Conservation (phyloP, 371 early-diverging fungal genomes). For the Mortierella sp. region DNA sequence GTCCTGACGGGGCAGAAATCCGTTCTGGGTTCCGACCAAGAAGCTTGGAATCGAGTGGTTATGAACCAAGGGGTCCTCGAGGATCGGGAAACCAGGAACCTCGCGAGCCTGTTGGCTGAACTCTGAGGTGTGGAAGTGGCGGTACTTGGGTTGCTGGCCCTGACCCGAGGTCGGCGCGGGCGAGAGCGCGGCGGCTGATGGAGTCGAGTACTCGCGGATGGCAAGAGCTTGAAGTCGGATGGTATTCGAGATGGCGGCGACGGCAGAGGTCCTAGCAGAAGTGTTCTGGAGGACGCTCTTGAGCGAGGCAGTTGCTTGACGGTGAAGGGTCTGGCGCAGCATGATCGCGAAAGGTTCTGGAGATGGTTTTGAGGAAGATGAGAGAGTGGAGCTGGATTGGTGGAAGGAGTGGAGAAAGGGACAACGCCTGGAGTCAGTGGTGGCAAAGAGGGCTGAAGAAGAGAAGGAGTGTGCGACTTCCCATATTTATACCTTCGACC, state of each 20-base stretch:
- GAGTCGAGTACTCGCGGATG: slow-evolving; percentile 41
- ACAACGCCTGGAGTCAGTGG: not conserved
- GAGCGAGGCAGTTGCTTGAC: slow-evolving; percentile 28
- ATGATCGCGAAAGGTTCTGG: too few species aligned
- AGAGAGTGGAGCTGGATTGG: slow-evolving; percentile 2
- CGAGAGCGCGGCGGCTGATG: slow-evolving; percentile 19
- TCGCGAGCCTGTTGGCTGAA: slow-evolving; percentile 33
- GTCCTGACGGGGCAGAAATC: slow-evolving; percentile 78
- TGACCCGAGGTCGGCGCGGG: slow-evolving; percentile 9
- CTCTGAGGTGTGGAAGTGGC: slow-evolving; percentile 46
- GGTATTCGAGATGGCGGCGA: slow-evolving; percentile 39
- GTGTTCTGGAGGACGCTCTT: slow-evolving; percentile 36
- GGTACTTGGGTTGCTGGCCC: slow-evolving; percentile 38
- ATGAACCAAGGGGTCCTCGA: slow-evolving; percentile 51
- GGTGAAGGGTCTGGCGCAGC: slow-evolving; percentile 38
- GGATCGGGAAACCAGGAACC: slow-evolving; percentile 52
- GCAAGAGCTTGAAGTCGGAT: slow-evolving; percentile 39
- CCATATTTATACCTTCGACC: too few species aligned
- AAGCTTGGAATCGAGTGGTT: slow-evolving; percentile 65
- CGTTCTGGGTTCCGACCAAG: slow-evolving; percentile 73
- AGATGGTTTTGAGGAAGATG: too few species aligned
- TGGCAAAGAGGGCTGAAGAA: not conserved
- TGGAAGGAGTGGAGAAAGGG: not conserved
- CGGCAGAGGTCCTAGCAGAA: slow-evolving; percentile 18
- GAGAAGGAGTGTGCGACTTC: not conserved